Conservation (phyloP, 257 asterid species). For the Fraxinus quadrangulata region DNA sequence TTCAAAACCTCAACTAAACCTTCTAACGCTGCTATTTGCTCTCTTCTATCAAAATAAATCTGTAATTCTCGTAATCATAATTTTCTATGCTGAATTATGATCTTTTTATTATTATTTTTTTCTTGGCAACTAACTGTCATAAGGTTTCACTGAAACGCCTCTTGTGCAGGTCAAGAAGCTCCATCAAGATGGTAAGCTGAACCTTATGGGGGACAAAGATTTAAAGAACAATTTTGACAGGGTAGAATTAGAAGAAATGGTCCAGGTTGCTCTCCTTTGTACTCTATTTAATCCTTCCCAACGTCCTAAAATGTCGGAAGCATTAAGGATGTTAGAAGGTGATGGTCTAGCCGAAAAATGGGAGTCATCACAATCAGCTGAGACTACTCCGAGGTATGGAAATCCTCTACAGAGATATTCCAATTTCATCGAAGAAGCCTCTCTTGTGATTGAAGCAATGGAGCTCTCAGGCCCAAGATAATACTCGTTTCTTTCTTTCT, state of each 20-base stretch:
- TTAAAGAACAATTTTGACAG: slow-evolving; percentile 57
- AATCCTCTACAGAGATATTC: slow-evolving; percentile 69
- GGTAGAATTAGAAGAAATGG: slow-evolving; percentile 79
- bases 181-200: slow-evolving; percentile 77
- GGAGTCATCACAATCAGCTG: slow-evolving; percentile 79
- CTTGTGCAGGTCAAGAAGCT: slow-evolving; percentile 70
- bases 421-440: slow-evolving; percentile 74
- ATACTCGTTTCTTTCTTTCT: slow-evolving; percentile 21
- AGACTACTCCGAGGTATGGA: slow-evolving; percentile 49
- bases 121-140: background rate
- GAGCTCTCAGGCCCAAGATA: slow-evolving; percentile 96
- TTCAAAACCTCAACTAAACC: no score
- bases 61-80: background rate
- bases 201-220: slow-evolving; percentile 70
- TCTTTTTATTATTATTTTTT: background rate
- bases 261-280: slow-evolving; percentile 78
- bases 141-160: background rate
- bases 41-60: background rate
- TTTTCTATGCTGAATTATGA: background rate
- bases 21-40: no score
- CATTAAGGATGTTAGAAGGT: slow-evolving; percentile 91
- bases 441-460: slow-evolving; percentile 83
- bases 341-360: slow-evolving; percentile 90
- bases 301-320: slow-evolving; percentile 93
- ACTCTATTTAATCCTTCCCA: slow-evolving; percentile 75